A percentile compares a stretch with the other conserved stretches of the same genome.
phyloP scores from a whole-genome alignment of 192 early-diverging fungal species.

The Powellomyces hirtus region DNA sequence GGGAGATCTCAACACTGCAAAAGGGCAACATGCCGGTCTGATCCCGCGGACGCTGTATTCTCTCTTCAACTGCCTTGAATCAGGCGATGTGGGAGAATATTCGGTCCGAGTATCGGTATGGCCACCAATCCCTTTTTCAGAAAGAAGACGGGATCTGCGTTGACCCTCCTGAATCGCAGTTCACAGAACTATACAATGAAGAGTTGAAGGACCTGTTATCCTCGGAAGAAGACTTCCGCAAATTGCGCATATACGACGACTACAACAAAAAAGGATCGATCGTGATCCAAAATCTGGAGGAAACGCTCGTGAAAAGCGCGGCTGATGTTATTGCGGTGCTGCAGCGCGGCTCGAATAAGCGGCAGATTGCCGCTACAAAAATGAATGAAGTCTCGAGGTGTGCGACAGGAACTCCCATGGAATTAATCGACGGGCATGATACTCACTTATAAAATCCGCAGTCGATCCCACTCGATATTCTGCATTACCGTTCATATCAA shows the following conservation, averaged over 20 bases:
- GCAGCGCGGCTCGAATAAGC: constrained; percentile 68
- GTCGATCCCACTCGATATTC: constrained; percentile 92
- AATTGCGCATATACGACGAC: constrained; percentile 74
- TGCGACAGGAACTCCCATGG: neutral
- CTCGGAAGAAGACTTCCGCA: constrained; percentile 45
- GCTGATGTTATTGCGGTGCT: constrained; percentile 71
- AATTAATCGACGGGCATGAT: too few relatives aligned
- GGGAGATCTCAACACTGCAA: constrained; percentile 65
- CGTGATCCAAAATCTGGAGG: constrained; percentile 79
- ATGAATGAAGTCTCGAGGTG: constrained; percentile 87
- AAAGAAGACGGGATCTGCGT: neutral
- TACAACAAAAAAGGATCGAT: constrained; percentile 66
- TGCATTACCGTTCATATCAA: constrained; percentile 86
- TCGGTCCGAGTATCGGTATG: constrained; percentile 74
- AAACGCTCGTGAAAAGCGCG: constrained; percentile 70
- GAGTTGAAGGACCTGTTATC: constrained; percentile 88
- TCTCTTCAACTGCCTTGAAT: constrained; percentile 75
- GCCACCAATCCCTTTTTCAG: neutral
- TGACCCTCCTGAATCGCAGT: constrained; percentile 28
- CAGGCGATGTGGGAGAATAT: constrained; percentile 63
- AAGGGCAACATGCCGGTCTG: constrained; percentile 71
- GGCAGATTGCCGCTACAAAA: constrained; percentile 80
- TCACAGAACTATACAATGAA: constrained; percentile 94
- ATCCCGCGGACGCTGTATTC: constrained; percentile 83
- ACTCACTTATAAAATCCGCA: too few relatives aligned